Percentiles rank a stretch among this genome's conserved stretches.
These are phyloP conservation scores for Phylloporus scabripes DNA, from an alignment of 768 basidiomycete genomes.

Conservation along the genomic window DNA sequence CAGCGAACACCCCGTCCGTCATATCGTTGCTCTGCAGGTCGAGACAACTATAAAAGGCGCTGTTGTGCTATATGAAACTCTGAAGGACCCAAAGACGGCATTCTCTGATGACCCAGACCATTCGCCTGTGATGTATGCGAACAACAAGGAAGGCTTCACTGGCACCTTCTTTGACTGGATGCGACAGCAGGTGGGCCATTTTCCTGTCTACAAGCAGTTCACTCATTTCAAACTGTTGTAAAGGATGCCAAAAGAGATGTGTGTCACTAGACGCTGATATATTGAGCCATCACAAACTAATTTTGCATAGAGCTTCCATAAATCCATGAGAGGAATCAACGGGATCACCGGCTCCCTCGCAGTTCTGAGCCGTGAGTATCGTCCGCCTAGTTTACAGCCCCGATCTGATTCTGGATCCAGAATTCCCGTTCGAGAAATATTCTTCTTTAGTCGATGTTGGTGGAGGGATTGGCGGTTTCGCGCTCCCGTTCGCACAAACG, in stretches of 20 bases:
- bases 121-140: slow-evolving; percentile 20
- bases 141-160: slow-evolving; percentile 13
- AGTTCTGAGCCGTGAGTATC: slow-evolving; percentile 16
- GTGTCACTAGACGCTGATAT: not conserved
- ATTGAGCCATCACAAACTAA: not conserved
- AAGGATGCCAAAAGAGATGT: slow-evolving; percentile 22
- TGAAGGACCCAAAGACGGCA: slow-evolving; percentile 21
- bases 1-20: slow-evolving; percentile 17
- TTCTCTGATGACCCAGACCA: slow-evolving; percentile 17
- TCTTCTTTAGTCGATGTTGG: slow-evolving; percentile 33
- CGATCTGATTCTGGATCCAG: slow-evolving; percentile 11
- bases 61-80: slow-evolving; percentile 21
- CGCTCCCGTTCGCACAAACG: slow-evolving; percentile 25
- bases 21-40: slow-evolving; percentile 18
- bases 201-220: not conserved
- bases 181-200: slow-evolving; percentile 15
- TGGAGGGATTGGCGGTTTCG: slow-evolving; percentile 30
- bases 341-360: slow-evolving; percentile 23
- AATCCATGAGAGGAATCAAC: slow-evolving; percentile 21
- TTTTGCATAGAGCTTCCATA: slow-evolving; percentile 17
- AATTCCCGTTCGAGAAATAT: slow-evolving; percentile 28
- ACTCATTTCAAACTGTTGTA: not conserved
- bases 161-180: slow-evolving; percentile 26
- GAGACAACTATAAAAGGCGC: slow-evolving; percentile 15
- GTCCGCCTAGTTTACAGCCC: not conserved